Evolutionary conservation across 768 basidiomycete genomes (phyloP), one percentile per base, ranked within the genome.

Genomic region (Floccularia luteovirens): DNA sequence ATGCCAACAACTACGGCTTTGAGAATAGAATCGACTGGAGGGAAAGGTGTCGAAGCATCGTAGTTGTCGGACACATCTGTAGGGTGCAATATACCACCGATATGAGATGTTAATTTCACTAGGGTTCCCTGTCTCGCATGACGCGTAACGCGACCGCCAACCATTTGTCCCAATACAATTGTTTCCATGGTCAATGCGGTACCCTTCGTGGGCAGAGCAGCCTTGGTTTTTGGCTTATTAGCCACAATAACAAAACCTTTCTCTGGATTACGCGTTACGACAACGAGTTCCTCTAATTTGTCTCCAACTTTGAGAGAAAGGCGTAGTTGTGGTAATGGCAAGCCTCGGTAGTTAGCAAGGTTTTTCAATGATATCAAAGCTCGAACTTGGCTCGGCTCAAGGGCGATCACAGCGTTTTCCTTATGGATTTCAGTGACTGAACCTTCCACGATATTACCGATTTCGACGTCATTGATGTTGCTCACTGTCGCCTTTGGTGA

Each of bases 351-450:
- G 48, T 89, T 90, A 8, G 93, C 91, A 42, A 97, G 67, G 47
- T 86, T 87, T 54, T 83, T 83, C 46, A 96, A 64, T 0, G 93
- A 90, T n/a, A 97, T 62, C 19, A 97, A 70, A 0, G 89, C 91
- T 27, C 79, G 79, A 30, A 83, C 69, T 48, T 75, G 67, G 3
- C 75, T 77, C 1, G 84, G 82, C 41, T 78, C 66, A 19, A 97
- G 72, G 10, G 74, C 73, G 36, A 98, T 63, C 17, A 92, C 68
- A 21, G 76, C 71, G 50, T 97, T 90, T 43, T 90, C 80, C 50
- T 85, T 82, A 64, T 93, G 94, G 17, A 99, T 69, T 45, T 88
- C 86, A 12, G 72, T 55, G n/a, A 97, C 66, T 4, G 63, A 65
- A 36, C 86, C 92, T 44, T 75, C 70, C 3, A 85, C 79, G 31